Evolutionary conservation across 768 basidiomycete species (phyloP), one percentile per base, ranked within the genome.

Genomic region (Symmetrospora coprosmae): DNA sequence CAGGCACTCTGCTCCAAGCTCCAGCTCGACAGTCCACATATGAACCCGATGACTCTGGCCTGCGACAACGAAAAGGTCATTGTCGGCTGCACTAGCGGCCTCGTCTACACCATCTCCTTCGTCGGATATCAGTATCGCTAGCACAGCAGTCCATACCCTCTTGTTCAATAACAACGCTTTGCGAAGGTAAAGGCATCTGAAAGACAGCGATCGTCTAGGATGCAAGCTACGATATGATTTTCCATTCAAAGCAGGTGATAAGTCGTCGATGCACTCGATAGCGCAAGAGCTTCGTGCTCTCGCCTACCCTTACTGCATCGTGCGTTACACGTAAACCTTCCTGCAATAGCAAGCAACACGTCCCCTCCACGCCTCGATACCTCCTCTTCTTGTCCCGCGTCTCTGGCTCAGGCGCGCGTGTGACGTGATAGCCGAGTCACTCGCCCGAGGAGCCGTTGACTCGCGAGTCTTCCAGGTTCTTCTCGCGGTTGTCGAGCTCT

Each of bases 271-370:
- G 49, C 38, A 34, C 14, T 50, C 3, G 49, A 21, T 34, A 50
- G 23, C n/a, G 9, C 45, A 35, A 50, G 49, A 50, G 33, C 28
- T 34, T 21, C 33, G 49, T 35, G 49, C 49, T 50, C 38, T 50
- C 49, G 38, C 49, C 38, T 50, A 34, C 33, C 31, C 28, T 31
- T 8, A 21, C n/a, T n/a, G n/a, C n/a, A n/a, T n/a, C n/a, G n/a
- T n/a, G n/a, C n/a, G n/a, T n/a, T n/a, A n/a, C n/a, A n/a, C n/a
- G n/a, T n/a, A n/a, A n/a, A n/a, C n/a, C 33, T 49, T 21, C 49
- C 49, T 50, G 49, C 49, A 21, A 50, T 14, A 50, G 23, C 33
- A 50, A 50, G 8, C 49, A 50, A 35, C 21, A 50, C 38, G 49
- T 35, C 33, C 28, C 49, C 21, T 25, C 9, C 6, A 34, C 21